Evolutionary conservation across 805 yeast genomes (phyloP).

Genomic region (Candida boidinii): DNA sequence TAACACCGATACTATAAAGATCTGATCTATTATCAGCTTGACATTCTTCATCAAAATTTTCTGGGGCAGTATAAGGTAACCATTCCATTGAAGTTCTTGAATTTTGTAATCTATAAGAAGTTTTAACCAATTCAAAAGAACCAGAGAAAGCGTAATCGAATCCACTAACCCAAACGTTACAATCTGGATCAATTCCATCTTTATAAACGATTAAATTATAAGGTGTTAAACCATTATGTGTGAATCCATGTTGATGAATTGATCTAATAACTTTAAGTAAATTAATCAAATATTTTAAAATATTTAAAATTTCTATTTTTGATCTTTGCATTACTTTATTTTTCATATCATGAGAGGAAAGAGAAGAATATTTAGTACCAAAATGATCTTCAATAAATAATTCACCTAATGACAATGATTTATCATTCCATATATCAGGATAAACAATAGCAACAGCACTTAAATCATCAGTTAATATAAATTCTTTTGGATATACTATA

Average conservation of each 20-base stretch:
- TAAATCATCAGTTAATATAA: too few species aligned
- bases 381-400: background rate
- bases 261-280: slow-evolving; percentile 16
- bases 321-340: too few species aligned
- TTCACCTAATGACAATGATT: background rate
- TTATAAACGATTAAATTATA: slow-evolving; percentile 28
- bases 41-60: slow-evolving; percentile 31
- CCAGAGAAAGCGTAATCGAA: slow-evolving; percentile 41
- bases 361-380: background rate
- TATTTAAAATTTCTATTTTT: slow-evolving; percentile 13
- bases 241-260: slow-evolving; percentile 33
- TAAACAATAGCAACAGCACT: too few species aligned
- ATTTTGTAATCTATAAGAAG: slow-evolving; percentile 34
- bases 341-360: slow-evolving; percentile 1
- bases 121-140: slow-evolving; percentile 30
- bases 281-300: slow-evolving; percentile 15
- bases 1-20: slow-evolving; percentile 40
- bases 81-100: slow-evolving; percentile 27
- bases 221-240: slow-evolving; percentile 39
- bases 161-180: slow-evolving; percentile 32
- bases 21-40: slow-evolving; percentile 40
- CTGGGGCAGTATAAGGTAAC: slow-evolving; percentile 43
- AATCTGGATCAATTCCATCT: too few species aligned
- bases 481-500: too few species aligned
- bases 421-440: background rate